phyloP scores from a whole-genome alignment of 495 filamentous ascomycete genomes.

The Hypoxylon subgilvum region DNA sequence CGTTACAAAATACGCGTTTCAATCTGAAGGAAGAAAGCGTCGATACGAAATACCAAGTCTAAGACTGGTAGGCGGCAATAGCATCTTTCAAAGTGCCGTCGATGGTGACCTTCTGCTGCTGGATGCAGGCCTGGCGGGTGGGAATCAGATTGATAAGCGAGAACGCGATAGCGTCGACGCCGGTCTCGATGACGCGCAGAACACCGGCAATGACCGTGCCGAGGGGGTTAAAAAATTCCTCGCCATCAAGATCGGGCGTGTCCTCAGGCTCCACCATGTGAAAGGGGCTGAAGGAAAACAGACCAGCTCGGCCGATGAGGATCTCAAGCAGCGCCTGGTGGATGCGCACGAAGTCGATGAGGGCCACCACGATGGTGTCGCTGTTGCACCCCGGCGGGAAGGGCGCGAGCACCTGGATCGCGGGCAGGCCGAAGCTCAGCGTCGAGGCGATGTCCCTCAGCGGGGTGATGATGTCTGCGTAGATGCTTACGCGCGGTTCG shows the following conservation, averaged over 20 bases:
- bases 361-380: constrained; percentile 13
- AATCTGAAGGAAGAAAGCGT: too few relatives aligned
- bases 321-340: constrained; percentile 7
- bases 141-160: constrained; percentile 7
- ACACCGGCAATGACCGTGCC: not conserved
- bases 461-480: not conserved
- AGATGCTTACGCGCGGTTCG: constrained; percentile 1
- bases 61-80: constrained; percentile 10
- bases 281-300: constrained; percentile 4
- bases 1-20: too few relatives aligned
- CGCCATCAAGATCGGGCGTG: not conserved
- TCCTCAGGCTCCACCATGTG: not conserved
- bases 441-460: constrained; percentile 1
- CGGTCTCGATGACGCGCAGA: constrained; percentile 13
- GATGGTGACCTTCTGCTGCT: constrained; percentile 9
- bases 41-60: not conserved
- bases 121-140: constrained; percentile 9
- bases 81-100: constrained; percentile 14
- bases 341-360: constrained; percentile 15
- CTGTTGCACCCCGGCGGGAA: constrained; percentile 14
- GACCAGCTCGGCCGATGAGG: constrained; percentile 12
- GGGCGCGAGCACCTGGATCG: not conserved
- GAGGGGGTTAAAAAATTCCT: constrained; percentile 2
- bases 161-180: constrained; percentile 8
- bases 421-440: constrained; percentile 6